These are phyloP conservation scores for Leptomonas pyrrhocoris DNA, from an alignment of 208 protist genomes.

Conservation along the genomic window DNA sequence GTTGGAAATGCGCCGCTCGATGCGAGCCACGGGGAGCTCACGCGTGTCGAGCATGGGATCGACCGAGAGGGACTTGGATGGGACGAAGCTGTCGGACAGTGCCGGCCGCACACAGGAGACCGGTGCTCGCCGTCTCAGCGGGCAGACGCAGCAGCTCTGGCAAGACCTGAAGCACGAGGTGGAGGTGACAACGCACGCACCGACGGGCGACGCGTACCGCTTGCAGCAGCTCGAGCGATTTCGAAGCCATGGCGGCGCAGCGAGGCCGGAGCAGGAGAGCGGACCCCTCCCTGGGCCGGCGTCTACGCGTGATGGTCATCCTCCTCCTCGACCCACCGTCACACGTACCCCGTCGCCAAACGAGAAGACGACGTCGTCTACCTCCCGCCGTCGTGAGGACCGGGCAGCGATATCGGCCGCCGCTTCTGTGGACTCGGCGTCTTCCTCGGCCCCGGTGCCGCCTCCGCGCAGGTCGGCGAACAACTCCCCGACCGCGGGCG, in stretches of 20 bases:
- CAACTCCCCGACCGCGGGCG: conserved; percentile 12
- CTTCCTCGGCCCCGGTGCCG: background rate
- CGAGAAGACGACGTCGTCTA: background rate
- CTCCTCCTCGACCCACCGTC: background rate
- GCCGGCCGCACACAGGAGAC: background rate
- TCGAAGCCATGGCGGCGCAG: conserved; percentile 12
- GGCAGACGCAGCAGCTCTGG: conserved; percentile 58
- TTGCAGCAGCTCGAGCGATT: conserved; percentile 70
- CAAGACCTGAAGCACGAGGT: conserved; percentile 63
- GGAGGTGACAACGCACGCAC: conserved; percentile 51
- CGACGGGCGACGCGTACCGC: conserved; percentile 80
- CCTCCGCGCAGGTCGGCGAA: conserved; percentile 13
- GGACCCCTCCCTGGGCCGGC: background rate
- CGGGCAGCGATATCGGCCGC: background rate
- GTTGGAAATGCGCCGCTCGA: conserved; percentile 27
- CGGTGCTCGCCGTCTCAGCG: conserved; percentile 10
- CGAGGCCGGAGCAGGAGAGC: background rate
- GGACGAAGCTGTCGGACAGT: background rate
- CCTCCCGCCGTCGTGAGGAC: background rate
- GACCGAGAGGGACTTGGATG: background rate
- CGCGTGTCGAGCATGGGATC: conserved; percentile 6
- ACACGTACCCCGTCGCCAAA: background rate
- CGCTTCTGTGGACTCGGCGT: background rate
- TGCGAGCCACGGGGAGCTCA: conserved; percentile 12
- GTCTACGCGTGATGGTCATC: background rate